Percentiles rank a stretch among this genome's conserved stretches.
Conservation (phyloP, 73 alveolate genomes). For the Paramecium bursaria region DNA sequence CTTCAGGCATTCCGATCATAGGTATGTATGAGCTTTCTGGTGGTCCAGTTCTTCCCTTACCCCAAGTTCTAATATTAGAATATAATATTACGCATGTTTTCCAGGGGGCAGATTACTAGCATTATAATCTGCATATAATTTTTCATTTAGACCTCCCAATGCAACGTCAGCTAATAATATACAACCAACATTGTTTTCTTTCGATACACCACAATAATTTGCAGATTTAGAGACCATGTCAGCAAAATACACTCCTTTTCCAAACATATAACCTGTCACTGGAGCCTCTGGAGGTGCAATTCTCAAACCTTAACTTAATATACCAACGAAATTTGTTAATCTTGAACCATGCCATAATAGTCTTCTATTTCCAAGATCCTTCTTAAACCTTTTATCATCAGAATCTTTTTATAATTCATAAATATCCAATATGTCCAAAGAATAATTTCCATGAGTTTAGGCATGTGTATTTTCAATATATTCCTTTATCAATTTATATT, state of each 20-base stretch:
- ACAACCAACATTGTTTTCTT: constrained; percentile 86
- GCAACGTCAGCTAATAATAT: constrained; percentile 98
- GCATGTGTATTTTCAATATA: constrained; percentile 80
- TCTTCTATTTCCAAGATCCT: constrained; percentile 76
- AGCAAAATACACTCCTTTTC: constrained; percentile 99
- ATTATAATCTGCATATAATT: constrained; percentile 86
- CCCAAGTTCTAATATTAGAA: constrained; percentile 74
- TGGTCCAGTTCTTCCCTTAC: constrained; percentile 88
- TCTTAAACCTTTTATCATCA: constrained; percentile 77
- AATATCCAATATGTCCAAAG: constrained; percentile 72
- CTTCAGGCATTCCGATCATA: constrained; percentile 83
- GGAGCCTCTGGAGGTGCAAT: constrained; percentile 99
- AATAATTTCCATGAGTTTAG: constrained; percentile 68
- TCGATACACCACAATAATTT: constrained; percentile 83
- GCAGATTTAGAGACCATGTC: constrained; percentile 95
- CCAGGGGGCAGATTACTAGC: constrained; percentile 81
- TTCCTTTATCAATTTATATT: constrained; percentile 67
- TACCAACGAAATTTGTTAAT: constrained; percentile 93
- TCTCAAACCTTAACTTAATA: constrained; percentile 95
- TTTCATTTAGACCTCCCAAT: constrained; percentile 89
- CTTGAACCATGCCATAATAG: constrained; percentile 98
- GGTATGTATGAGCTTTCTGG: constrained; percentile 70
- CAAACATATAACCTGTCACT: constrained; percentile 95
- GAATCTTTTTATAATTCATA: constrained; percentile 82
- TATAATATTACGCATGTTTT: constrained; percentile 39